Base-by-base conservation (phyloP, 331 rosid species). In the Acacia concinna region DNA sequence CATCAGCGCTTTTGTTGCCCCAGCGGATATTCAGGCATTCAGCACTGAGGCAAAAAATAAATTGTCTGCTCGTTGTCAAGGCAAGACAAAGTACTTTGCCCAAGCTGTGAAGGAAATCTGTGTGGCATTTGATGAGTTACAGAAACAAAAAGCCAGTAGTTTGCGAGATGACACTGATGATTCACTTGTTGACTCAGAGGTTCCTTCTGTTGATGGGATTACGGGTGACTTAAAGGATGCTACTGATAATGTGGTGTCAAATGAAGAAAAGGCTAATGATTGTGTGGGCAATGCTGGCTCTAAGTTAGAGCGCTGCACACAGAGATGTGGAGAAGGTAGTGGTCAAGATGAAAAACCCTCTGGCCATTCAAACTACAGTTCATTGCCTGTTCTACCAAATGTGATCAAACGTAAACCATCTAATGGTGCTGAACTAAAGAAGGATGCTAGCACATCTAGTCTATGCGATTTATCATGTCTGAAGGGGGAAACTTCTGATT, bases 21-120 rank as follows among this genome's bases (percentile, higher is more conserved):
- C 98, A 69, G 84, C 84, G 73, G 99, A 96, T 84, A 86, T 96
- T 86, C 97, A 93, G 85, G 83, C 84, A 71, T 96, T 96, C 81
- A 96, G 98, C 18, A 72, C 44, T 76, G 97, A 91, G 88, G 83
- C 75, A 66, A 93, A 89, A 87, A 84, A 51, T 79, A 96, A 91
- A 78, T 78, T 96, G 81, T 84, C 90, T 75, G 79, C 92, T 76
- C 89, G 97, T 74, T 73, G 86, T 86, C 97, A 89, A 12, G 91
- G 90, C 74, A 96, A 90, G 88, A 64, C 97, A 35, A 96, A 85
- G 85, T 73, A 65, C 79, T 96, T 96, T 76, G 14, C 95, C 68
- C 97, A 93, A 82, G 99, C 99, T 40, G 97, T 96, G 89, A 89
- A 91, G 87, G 97, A 93, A 84, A 96, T 93, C 37, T 91, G 93